Evolutionary conservation across 2,329 filamentous ascomycete genomes (phyloP).

Genomic region (Fusarium illudens): DNA sequence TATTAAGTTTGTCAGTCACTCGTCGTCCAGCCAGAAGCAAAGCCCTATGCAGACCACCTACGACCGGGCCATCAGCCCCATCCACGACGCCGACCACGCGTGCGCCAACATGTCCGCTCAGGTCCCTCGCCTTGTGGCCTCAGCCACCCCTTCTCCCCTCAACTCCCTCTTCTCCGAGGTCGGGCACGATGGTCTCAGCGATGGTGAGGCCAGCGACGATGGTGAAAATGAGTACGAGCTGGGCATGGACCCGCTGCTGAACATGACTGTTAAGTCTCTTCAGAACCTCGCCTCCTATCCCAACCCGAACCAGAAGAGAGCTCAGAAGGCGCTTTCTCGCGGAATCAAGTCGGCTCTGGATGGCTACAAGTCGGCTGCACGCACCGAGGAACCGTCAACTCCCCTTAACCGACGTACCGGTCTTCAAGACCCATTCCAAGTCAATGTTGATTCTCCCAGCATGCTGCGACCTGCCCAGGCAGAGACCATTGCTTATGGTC

Average conservation of each 20-base stretch:
- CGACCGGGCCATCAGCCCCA: slow-evolving; percentile 59
- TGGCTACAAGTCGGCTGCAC: slow-evolving; percentile 16
- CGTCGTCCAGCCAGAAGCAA: slow-evolving; percentile 50
- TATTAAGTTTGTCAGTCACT: slow-evolving; percentile 38
- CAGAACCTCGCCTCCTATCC: slow-evolving; percentile 64
- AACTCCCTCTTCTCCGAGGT: slow-evolving; percentile 28
- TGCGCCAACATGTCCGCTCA: slow-evolving; percentile 40
- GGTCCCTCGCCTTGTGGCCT: slow-evolving; percentile 41
- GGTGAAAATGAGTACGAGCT: slow-evolving; percentile 45
- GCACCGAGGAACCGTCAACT: slow-evolving; percentile 21
- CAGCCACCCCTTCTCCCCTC: slow-evolving; percentile 36
- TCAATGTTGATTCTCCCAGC: neutral
- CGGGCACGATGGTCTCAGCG: slow-evolving; percentile 25
- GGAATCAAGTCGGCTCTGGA: slow-evolving; percentile 39
- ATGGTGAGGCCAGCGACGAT: slow-evolving; percentile 39
- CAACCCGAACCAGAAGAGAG: slow-evolving; percentile 62
- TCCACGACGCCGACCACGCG: slow-evolving; percentile 38
- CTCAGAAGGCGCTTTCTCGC: slow-evolving; percentile 56
- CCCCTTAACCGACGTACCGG: slow-evolving; percentile 8
- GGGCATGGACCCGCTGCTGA: slow-evolving; percentile 47
- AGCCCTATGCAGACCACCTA: slow-evolving; percentile 63
- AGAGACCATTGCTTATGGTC: slow-evolving; percentile 21
- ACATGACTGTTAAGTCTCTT: slow-evolving; percentile 57
- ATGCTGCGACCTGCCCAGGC: slow-evolving; percentile 9
- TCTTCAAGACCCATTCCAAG: slow-evolving; percentile 15